Conservation (phyloP, 305 asterid genomes). For the Solanum chacoense region DNA sequence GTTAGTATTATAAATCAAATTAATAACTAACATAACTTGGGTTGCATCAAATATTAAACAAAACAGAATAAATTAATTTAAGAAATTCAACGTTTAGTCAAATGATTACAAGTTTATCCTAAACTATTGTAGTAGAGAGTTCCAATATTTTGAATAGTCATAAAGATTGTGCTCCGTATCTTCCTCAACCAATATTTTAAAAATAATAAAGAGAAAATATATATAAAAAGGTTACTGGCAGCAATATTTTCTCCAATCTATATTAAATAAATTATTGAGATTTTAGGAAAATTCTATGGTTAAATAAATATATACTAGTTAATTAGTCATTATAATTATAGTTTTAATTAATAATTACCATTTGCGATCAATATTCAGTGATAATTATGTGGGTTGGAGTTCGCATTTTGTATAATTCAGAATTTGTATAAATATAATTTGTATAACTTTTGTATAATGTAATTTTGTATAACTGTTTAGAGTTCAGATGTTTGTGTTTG, state of each 20-base stretch:
- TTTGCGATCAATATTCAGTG: accelerated
- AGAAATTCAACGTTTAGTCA: not conserved
- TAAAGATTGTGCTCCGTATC: not conserved
- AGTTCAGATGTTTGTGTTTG: not conserved
- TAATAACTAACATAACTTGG: not conserved
- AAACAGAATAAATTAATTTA: not conserved
- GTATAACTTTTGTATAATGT: too few species aligned
- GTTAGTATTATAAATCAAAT: not conserved
- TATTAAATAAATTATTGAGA: not conserved
- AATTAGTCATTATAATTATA: too few species aligned
- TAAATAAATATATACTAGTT: not conserved
- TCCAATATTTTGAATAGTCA: not conserved
- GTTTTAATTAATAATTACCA: too few species aligned
- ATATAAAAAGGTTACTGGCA: not conserved
- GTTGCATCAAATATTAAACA: not conserved
- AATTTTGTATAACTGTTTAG: too few species aligned
- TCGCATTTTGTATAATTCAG: too few species aligned
- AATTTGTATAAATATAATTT: too few species aligned
- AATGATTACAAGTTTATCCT: not conserved
- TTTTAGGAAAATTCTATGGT: not conserved
- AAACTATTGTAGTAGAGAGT: not conserved
- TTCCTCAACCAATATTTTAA: not conserved
- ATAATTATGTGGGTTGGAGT: not conserved
- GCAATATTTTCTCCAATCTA: not conserved
- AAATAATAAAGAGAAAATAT: not conserved